Evolutionary conservation across 129 eudicot genomes (phyloP).

Genomic region (Cynara cardunculus): DNA sequence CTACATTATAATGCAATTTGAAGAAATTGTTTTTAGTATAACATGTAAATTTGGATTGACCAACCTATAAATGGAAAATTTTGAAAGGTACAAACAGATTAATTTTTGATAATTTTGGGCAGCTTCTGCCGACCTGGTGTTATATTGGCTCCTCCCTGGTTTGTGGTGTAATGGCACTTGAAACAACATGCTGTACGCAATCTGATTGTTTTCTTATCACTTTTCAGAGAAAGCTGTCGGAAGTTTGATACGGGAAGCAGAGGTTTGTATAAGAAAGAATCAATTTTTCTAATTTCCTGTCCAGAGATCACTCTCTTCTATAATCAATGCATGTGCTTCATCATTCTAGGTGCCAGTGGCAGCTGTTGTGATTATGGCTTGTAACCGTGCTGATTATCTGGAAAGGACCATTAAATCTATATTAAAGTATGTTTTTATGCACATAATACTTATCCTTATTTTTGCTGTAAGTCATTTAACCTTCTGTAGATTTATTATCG

Average conservation of each 20-base stretch:
- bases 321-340: neutral
- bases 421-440: slow-evolving; percentile 51
- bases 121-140: neutral
- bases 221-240: slow-evolving; percentile 57
- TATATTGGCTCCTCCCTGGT: neutral
- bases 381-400: slow-evolving; percentile 96
- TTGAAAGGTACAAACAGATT: neutral
- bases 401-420: slow-evolving; percentile 89
- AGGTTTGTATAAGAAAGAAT: slow-evolving; percentile 36
- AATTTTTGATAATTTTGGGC: neutral
- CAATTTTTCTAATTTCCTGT: neutral
- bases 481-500: slow-evolving; percentile 11
- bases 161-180: neutral
- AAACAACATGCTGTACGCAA: neutral
- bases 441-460: neutral
- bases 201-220: slow-evolving; percentile 17
- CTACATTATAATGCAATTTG: neutral
- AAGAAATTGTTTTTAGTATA: neutral
- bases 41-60: neutral
- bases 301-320: neutral
- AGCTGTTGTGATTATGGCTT: slow-evolving; percentile 97
- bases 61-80: neutral
- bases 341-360: slow-evolving; percentile 76
- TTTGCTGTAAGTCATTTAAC: neutral
- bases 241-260: slow-evolving; percentile 43